These are phyloP conservation scores for Raphanus raphanistrum DNA, from an alignment of 345 rosid species.

Conservation along the genomic window DNA sequence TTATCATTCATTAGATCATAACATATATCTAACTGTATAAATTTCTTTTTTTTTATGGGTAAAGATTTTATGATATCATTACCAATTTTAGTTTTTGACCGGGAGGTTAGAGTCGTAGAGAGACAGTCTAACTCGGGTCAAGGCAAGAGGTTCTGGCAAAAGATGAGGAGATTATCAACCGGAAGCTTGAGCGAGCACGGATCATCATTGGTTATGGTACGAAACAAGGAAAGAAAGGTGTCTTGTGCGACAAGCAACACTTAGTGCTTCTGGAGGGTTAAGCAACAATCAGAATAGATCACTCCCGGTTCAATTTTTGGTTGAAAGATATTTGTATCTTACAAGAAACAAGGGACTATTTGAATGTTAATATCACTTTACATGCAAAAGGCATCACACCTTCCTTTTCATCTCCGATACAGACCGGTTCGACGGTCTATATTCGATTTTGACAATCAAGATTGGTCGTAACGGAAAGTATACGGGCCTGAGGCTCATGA, in stretches of 20 bases:
- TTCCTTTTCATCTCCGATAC: conserved; percentile 1
- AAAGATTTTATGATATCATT: too few species aligned
- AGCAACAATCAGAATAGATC: background rate
- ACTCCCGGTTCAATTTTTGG: conserved; percentile 13
- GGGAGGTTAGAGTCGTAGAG: conserved; percentile 32
- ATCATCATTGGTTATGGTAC: conserved; percentile 39
- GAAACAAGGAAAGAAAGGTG: conserved; percentile 15
- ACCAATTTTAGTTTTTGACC: too few species aligned
- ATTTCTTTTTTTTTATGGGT: too few species aligned
- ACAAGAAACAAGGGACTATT: background rate
- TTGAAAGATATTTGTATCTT: conserved; percentile 24
- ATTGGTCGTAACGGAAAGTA: background rate
- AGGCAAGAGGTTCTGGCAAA: conserved; percentile 65
- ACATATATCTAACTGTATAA: too few species aligned
- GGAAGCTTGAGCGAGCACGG: conserved; percentile 78
- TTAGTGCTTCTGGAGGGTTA: conserved; percentile 12
- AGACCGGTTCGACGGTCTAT: background rate
- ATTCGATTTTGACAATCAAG: background rate
- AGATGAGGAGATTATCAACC: conserved; percentile 53
- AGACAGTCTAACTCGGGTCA: conserved; percentile 77
- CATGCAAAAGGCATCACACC: background rate
- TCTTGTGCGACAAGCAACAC: conserved; percentile 19
- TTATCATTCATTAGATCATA: too few species aligned
- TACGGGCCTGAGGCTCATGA: conserved; percentile 2
- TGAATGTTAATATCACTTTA: conserved; percentile 11